Evolutionary conservation across 2,329 filamentous ascomycete species (phyloP).

Genomic region (Parascedosporium putredinis): DNA sequence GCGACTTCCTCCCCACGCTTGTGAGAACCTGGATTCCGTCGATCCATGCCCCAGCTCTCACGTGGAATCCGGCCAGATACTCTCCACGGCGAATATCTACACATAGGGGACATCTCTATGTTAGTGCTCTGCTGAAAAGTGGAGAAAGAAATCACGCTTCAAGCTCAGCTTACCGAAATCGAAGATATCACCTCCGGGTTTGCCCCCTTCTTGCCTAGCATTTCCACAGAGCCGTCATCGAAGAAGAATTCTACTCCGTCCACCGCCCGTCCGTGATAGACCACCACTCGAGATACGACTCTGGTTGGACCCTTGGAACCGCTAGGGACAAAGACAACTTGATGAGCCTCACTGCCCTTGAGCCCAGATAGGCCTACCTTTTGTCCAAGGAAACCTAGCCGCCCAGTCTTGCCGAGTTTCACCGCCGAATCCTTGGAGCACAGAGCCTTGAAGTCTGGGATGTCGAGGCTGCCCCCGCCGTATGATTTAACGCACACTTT

Average conservation of each 20-base stretch:
- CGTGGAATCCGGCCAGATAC: constrained; percentile 74
- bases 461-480: constrained; percentile 60
- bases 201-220: constrained; percentile 79
- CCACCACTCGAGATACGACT: constrained; percentile 61
- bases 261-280: constrained; percentile 67
- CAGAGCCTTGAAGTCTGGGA: constrained; percentile 66
- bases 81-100: constrained; percentile 78
- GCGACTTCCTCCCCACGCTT: constrained; percentile 75
- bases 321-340: constrained; percentile 58
- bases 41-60: constrained; percentile 72
- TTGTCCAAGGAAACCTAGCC: constrained; percentile 60
- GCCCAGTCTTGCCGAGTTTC: constrained; percentile 55
- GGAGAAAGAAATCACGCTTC: no score
- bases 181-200: constrained; percentile 61
- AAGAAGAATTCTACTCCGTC: constrained; percentile 90
- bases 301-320: constrained; percentile 36
- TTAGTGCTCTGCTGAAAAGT: background rate
- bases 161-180: constrained; percentile 56
- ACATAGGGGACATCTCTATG: constrained; percentile 4
- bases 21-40: constrained; percentile 87
- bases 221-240: constrained; percentile 71
- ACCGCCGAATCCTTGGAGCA: constrained; percentile 61
- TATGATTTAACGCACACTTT: constrained; percentile 67
- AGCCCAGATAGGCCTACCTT: constrained; percentile 62
- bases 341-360: constrained; percentile 57